A percentile compares a stretch with the other conserved stretches of the same genome.
Evolutionary conservation across 2,329 filamentous ascomycete species (phyloP).

Genomic region (Aspergillus fischeri): DNA sequence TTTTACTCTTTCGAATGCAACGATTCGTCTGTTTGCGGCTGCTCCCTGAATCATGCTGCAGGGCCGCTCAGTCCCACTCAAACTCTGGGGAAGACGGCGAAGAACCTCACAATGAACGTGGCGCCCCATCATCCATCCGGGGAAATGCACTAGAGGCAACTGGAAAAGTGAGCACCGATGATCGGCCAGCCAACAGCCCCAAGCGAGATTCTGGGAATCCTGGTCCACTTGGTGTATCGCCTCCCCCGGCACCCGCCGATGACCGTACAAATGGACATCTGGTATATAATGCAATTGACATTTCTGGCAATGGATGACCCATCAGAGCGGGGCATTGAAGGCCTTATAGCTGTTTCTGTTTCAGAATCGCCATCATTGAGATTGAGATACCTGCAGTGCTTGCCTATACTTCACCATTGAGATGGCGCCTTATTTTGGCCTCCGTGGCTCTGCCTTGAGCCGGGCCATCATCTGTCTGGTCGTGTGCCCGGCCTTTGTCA

Average conservation of each 20-base stretch:
- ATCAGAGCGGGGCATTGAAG: not conserved
- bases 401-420: not conserved
- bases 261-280: not conserved
- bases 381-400: not conserved
- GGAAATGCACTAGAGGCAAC: not conserved
- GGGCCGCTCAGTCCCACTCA: not conserved
- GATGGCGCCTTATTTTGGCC: conserved; percentile 18
- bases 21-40: not conserved
- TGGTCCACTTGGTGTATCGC: not conserved
- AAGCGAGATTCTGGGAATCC: not conserved
- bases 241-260: not conserved
- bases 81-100: not conserved
- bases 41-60: not conserved
- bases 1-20: not conserved
- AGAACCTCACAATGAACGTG: not conserved
- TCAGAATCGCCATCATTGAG: not conserved
- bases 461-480: conserved; percentile 22
- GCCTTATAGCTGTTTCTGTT: not conserved
- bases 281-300: not conserved
- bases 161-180: not conserved
- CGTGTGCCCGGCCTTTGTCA: conserved; percentile 31
- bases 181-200: not conserved
- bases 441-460: conserved; percentile 19
- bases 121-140: not conserved
- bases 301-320: not conserved